A percentile compares a stretch with the other conserved stretches of the same genome.
phyloP scores from a whole-genome alignment of 2,329 filamentous ascomycete species.

The Scedosporium apiospermum region DNA sequence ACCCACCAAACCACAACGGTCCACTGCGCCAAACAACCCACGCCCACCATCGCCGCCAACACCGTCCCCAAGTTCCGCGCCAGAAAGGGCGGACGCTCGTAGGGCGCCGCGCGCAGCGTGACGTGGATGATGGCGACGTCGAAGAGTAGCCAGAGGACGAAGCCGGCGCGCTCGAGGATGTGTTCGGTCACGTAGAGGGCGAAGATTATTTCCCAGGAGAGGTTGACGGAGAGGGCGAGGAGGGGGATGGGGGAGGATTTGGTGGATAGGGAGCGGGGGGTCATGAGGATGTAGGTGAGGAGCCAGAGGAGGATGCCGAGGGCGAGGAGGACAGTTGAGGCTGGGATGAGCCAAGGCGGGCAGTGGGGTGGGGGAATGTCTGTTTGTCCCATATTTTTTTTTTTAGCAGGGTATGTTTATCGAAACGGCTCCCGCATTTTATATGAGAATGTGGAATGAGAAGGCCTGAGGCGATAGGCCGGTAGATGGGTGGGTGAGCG shows the following conservation, averaged over 20 bases:
- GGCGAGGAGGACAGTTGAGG: constrained; percentile 23
- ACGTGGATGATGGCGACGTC: constrained; percentile 37
- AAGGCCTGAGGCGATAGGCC: too few relatives aligned
- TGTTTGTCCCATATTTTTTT: constrained; percentile 32
- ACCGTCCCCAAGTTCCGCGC: constrained; percentile 29
- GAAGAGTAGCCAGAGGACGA: constrained; percentile 37
- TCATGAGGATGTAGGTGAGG: constrained; percentile 35
- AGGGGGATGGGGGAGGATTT: constrained; percentile 40
- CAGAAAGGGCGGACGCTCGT: constrained; percentile 34
- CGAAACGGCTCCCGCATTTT: too few relatives aligned
- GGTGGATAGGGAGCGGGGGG: constrained; percentile 32
- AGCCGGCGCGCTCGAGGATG: constrained; percentile 31
- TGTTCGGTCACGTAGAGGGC: constrained; percentile 34
- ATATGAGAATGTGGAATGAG: too few relatives aligned
- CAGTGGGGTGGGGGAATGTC: constrained; percentile 26
- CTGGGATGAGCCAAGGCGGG: constrained; percentile 27
- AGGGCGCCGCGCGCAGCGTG: constrained; percentile 30
- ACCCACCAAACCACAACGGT: constrained; percentile 39
- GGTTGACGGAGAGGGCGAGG: constrained; percentile 36
- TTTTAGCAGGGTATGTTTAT: too few relatives aligned
- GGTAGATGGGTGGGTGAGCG: too few relatives aligned
- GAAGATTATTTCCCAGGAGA: constrained; percentile 43
- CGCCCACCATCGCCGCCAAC: constrained; percentile 23
- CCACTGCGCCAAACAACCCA: constrained; percentile 28
- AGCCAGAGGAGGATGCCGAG: constrained; percentile 30